A percentile compares a stretch with the other conserved stretches of the same genome.
Evolutionary conservation across 2,329 filamentous ascomycete species (phyloP).

Genomic region (Penicillium hesseltinei): DNA sequence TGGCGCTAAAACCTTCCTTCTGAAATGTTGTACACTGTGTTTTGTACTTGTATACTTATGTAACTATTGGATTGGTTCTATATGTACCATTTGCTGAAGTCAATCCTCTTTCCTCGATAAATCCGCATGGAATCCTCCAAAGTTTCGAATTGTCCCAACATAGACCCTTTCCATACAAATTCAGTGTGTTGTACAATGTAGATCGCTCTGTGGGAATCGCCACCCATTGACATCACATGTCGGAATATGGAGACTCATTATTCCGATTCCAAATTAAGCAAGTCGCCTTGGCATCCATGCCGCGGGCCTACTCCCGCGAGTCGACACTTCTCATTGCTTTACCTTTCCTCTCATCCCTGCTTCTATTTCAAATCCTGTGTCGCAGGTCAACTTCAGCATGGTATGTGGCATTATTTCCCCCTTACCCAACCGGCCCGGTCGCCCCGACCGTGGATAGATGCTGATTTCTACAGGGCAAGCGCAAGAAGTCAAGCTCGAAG

Average conservation of each 20-base stretch:
- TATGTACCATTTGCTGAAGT: no score
- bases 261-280: slow-evolving; percentile 13
- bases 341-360: slow-evolving; percentile 1
- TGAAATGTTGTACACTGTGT: neutral
- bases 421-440: neutral
- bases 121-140: neutral
- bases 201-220: neutral
- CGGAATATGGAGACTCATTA: slow-evolving; percentile 13
- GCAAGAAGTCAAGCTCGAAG: slow-evolving; percentile 81
- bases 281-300: slow-evolving; percentile 3
- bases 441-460: neutral
- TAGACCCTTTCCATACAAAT: neutral
- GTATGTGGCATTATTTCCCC: slow-evolving; percentile 1
- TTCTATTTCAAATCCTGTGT: neutral
- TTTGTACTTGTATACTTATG: neutral
- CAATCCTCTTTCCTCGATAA: neutral
- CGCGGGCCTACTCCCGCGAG: slow-evolving; percentile 3
- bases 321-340: slow-evolving; percentile 15
- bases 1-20: neutral
- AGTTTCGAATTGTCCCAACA: neutral
- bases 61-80: neutral
- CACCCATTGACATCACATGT: slow-evolving; percentile 3
- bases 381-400: slow-evolving; percentile 10
- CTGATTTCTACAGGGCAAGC: slow-evolving; percentile 69
- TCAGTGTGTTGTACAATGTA: neutral